Conservation (phyloP, 768 basidiomycete genomes). For the Tylopilus plumbeoviolaceoides region DNA sequence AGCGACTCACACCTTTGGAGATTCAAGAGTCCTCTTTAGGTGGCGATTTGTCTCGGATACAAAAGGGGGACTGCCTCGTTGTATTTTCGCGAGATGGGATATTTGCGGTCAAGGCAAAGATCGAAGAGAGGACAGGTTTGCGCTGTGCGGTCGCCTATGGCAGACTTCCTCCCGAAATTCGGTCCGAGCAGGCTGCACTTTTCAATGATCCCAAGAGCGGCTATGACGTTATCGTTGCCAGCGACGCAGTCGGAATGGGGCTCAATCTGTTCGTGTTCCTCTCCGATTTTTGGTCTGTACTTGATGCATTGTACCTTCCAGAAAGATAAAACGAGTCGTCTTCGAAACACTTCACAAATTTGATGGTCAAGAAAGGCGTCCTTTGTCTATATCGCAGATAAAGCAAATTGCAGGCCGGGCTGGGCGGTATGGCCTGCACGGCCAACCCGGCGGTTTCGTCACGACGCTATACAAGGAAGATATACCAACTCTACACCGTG, state of each 20-base stretch:
- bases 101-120: conserved; percentile 65
- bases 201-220: conserved; percentile 86
- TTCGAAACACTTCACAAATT: conserved; percentile 71
- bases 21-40: conserved; percentile 63
- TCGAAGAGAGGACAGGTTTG: conserved; percentile 71
- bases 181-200: conserved; percentile 86
- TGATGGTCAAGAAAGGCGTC: conserved; percentile 42
- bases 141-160: conserved; percentile 93
- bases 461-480: conserved; percentile 68
- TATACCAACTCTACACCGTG: conserved; percentile 52
- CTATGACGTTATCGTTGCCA: conserved; percentile 87
- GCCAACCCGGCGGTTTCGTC: conserved; percentile 55
- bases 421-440: conserved; percentile 77
- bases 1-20: conserved; percentile 81
- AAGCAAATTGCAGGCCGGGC: conserved; percentile 96
- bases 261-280: conserved; percentile 71
- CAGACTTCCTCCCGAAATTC: conserved; percentile 83
- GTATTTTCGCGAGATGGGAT: conserved; percentile 76
- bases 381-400: conserved; percentile 68
- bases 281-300: background rate
- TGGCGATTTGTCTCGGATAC: conserved; percentile 55
- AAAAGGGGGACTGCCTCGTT: conserved; percentile 87
- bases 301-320: conserved; percentile 29
- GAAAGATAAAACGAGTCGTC: conserved; percentile 87
- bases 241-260: conserved; percentile 97